phyloP scores from a whole-genome alignment of 441 rosid genomes.

The Theobroma grandiflorum region DNA sequence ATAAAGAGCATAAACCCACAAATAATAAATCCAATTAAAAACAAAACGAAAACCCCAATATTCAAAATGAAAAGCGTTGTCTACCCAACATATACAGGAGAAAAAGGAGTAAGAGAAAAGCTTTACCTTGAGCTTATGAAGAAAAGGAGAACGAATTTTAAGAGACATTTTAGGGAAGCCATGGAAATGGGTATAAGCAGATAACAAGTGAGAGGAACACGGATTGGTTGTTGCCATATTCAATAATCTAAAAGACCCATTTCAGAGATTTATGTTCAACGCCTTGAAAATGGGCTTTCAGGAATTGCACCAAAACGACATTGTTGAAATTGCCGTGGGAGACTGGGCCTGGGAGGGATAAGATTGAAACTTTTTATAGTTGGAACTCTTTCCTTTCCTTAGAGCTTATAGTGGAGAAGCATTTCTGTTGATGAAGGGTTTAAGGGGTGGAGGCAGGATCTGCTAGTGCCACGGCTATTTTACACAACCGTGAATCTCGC shows the following conservation, averaged over 20 bases:
- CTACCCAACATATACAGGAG: not conserved
- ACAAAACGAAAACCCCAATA: not conserved
- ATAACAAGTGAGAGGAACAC: slow-evolving; percentile 33
- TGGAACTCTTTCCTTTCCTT: not conserved
- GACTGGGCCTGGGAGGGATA: slow-evolving; percentile 1
- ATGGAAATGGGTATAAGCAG: slow-evolving; percentile 35
- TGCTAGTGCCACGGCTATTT: not conserved
- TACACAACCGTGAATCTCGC: not conserved
- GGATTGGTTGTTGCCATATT: slow-evolving; percentile 38
- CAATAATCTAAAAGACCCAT: not conserved
- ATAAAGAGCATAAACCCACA: not conserved
- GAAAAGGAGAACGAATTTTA: slow-evolving; percentile 24
- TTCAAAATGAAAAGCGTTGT: not conserved
- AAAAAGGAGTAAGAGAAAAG: not conserved
- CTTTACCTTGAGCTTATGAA: slow-evolving; percentile 40
- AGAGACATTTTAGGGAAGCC: slow-evolving; percentile 26
- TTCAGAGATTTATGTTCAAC: not conserved
- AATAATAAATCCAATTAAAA: not conserved
- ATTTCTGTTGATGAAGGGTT: not conserved
- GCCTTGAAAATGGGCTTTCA: not conserved
- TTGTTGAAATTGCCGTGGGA: not conserved
- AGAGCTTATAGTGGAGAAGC: not conserved
- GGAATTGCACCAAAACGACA: slow-evolving; percentile 6
- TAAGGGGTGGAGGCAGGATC: not conserved
- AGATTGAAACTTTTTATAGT: not conserved